These are phyloP conservation scores for Gossypium aridum DNA, from an alignment of 441 rosid genomes.

Conservation along the genomic window DNA sequence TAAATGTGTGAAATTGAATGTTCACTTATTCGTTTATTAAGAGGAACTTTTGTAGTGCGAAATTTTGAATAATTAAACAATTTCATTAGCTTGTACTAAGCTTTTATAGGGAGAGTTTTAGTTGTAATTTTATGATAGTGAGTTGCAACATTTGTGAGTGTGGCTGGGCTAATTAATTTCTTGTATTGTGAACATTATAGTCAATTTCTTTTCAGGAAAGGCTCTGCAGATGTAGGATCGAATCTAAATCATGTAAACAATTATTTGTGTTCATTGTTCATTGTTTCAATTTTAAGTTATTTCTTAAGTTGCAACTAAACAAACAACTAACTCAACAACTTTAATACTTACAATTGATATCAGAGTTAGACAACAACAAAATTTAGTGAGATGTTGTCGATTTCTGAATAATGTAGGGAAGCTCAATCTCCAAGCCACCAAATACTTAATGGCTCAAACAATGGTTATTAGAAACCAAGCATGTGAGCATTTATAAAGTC, in stretches of 20 bases:
- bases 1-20: no score
- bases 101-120: neutral
- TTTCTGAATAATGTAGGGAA: no score
- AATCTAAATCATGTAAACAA: neutral
- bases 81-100: neutral
- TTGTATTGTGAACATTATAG: neutral
- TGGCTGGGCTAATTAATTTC: neutral
- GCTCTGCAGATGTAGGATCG: neutral
- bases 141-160: neutral
- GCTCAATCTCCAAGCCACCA: no score
- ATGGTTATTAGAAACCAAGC: no score
- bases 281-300: no score
- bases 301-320: neutral
- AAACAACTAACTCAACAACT: neutral
- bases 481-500: no score
- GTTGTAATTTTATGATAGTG: neutral
- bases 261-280: neutral
- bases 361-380: no score
- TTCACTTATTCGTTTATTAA: neutral
- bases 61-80: neutral
- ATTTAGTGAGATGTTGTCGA: no score
- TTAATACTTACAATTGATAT: no score
- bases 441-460: no score
- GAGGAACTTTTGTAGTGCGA: neutral
- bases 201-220: neutral